Evolutionary conservation across 2,329 filamentous ascomycete genomes (phyloP).

Genomic region (Colletotrichum magnum): DNA sequence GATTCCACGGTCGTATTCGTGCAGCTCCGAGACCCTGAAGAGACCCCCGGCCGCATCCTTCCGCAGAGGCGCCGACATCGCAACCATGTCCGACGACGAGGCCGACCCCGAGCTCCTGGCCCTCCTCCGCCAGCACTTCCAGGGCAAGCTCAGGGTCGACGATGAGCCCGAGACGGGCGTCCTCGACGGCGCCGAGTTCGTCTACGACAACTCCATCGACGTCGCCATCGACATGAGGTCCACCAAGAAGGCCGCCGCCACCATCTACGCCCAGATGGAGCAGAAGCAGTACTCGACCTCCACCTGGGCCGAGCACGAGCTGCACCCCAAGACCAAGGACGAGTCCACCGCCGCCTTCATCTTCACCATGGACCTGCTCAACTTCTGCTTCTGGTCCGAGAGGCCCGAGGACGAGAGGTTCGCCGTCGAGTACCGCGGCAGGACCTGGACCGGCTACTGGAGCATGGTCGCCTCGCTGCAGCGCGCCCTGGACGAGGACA

Average conservation of each 20-base stretch:
- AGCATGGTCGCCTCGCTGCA: slow-evolving; percentile 90
- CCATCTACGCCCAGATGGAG: slow-evolving; percentile 87
- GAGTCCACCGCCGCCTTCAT: slow-evolving; percentile 90
- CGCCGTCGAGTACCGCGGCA: slow-evolving; percentile 84
- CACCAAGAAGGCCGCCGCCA: slow-evolving; percentile 85
- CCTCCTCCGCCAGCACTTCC: slow-evolving; percentile 84
- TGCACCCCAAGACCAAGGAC: slow-evolving; percentile 89
- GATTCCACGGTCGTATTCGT: slow-evolving; percentile 20
- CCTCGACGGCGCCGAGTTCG: slow-evolving; percentile 84
- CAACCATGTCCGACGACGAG: slow-evolving; percentile 89
- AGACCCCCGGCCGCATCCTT: neutral
- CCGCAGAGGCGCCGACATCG: neutral
- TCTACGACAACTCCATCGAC: slow-evolving; percentile 94
- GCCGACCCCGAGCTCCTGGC: slow-evolving; percentile 89
- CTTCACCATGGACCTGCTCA: slow-evolving; percentile 96
- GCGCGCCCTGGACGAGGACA: slow-evolving; percentile 89
- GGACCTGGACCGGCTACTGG: slow-evolving; percentile 94
- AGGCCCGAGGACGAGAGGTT: slow-evolving; percentile 79
- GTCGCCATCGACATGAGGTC: slow-evolving; percentile 88
- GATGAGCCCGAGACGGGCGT: slow-evolving; percentile 84
- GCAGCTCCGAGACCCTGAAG: slow-evolving; percentile 2
- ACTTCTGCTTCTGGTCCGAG: slow-evolving; percentile 97
- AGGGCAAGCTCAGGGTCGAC: slow-evolving; percentile 68
- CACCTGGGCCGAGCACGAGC: slow-evolving; percentile 88
- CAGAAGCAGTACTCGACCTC: slow-evolving; percentile 85